Evolutionary conservation across 2,329 filamentous ascomycete genomes (phyloP).

Genomic region (Saccharata proteae): DNA sequence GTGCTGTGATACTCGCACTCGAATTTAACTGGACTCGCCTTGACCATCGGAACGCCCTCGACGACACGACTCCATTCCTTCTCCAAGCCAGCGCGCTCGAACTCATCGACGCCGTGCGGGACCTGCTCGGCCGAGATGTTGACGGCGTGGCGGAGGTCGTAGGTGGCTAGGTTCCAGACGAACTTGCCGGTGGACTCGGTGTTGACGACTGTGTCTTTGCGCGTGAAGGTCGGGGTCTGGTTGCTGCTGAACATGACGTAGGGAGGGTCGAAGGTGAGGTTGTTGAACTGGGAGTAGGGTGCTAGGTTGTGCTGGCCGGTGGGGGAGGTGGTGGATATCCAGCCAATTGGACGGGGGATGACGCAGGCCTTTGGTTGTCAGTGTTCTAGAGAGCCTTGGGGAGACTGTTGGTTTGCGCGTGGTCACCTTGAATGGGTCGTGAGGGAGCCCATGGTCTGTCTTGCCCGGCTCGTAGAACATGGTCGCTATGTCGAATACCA

Average conservation of each 20-base stretch:
- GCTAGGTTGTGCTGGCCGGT: conserved; percentile 42
- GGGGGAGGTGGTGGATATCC: conserved; percentile 46
- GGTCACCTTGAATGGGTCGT: conserved; percentile 47
- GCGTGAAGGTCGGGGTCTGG: conserved; percentile 33
- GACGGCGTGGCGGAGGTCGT: conserved; percentile 41
- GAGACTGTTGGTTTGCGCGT: not conserved
- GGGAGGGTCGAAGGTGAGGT: conserved; percentile 50
- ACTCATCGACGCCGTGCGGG: conserved; percentile 41
- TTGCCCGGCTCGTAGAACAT: conserved; percentile 45
- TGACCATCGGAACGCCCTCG: conserved; percentile 13
- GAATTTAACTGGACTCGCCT: conserved; percentile 23
- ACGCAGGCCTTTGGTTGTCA: conserved; percentile 37
- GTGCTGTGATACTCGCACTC: conserved; percentile 34
- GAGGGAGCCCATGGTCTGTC: conserved; percentile 39
- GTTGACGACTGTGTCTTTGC: conserved; percentile 48
- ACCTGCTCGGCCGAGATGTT: conserved; percentile 43
- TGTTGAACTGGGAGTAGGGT: conserved; percentile 51
- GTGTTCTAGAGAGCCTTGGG: not conserved
- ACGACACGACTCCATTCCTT: conserved; percentile 33
- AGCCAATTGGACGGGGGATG: conserved; percentile 49
- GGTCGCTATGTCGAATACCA: not conserved
- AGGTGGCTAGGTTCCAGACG: conserved; percentile 49
- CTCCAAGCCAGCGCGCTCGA: conserved; percentile 35
- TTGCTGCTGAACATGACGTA: conserved; percentile 52
- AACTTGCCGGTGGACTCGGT: conserved; percentile 44